Conservation (phyloP, 2,329 filamentous ascomycete species). For the Colletotrichum sp. region DNA sequence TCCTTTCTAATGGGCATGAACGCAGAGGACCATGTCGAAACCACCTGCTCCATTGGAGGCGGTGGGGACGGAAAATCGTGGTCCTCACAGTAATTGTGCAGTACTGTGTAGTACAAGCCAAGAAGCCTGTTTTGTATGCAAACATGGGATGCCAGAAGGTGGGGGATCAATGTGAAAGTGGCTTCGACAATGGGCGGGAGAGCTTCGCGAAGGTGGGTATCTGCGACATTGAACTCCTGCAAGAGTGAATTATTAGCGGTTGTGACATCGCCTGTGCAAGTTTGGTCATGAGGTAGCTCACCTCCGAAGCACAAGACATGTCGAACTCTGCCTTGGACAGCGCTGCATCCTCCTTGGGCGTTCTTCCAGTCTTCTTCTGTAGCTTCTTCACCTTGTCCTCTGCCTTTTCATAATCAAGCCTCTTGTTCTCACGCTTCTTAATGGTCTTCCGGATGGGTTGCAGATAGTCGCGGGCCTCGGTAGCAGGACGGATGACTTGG, state of each 20-base stretch:
- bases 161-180: conserved; percentile 75
- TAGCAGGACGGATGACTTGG: conserved; percentile 72
- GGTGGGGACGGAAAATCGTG: conserved; percentile 74
- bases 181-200: conserved; percentile 75
- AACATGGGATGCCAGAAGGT: conserved; percentile 72
- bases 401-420: conserved; percentile 81
- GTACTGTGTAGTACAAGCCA: conserved; percentile 77
- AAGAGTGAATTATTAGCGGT: not conserved
- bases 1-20: conserved; percentile 70
- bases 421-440: conserved; percentile 83
- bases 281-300: conserved; percentile 36
- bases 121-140: conserved; percentile 80
- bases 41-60: conserved; percentile 74
- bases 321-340: conserved; percentile 76
- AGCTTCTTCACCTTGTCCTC: conserved; percentile 73
- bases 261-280: no score
- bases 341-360: conserved; percentile 74
- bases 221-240: conserved; percentile 75
- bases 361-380: conserved; percentile 72
- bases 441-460: conserved; percentile 81
- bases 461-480: conserved; percentile 70
- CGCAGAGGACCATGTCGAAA: conserved; percentile 67
- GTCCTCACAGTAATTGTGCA: conserved; percentile 75
- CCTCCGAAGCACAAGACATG: conserved; percentile 67
- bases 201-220: conserved; percentile 73